Evolutionary conservation across 2,329 filamentous ascomycete species (phyloP), one percentile per base, ranked within the genome.

Genomic region (Penicillium sp.): DNA sequence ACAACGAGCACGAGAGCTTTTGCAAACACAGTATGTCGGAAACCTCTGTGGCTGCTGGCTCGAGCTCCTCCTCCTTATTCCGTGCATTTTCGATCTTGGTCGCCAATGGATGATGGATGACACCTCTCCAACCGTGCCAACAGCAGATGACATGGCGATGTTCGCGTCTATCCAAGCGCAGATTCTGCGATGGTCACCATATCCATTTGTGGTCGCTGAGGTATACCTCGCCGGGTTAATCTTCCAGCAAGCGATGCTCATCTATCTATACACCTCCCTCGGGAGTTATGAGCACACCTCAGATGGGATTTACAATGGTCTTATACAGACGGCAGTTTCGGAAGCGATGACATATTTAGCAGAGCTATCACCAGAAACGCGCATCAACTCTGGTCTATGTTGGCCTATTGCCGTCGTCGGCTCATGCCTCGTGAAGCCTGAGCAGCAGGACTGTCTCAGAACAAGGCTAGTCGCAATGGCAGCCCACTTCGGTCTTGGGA

Each of bases 221-320:
- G 71, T 75, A 2, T 69, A 70, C 7, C 60, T 78, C 0, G 75
- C 75, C 0, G 76, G 75, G 0, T 54, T 70, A 3, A 70, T 79
- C 4, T 79, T 76, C 53, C 77, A 78, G 51, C 74, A 78, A 45
- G 75, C 75, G 0, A 69, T 76, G 24, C 58, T 78, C 0, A 60
- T 79, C 1, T 79, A 79, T 34, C 68, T 79, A 2, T 70, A 75
- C 30, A 61, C 61, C 0, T 59, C 63, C 2, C 23, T 68, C 1
- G 55, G 59, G 3, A 59, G 59, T 0, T 68, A 67, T 27, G 57
- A 58, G 29, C 59, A 65, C n/a, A 24, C 59, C 0, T 23, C 45
- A 1, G 58, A 65, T 12, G 65, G 66, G 9, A 67, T 68, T 48
- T 63, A 68, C 18, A 61, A 59, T 21, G 62, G 58, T 0, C 29